Evolutionary conservation across 1,284 basidiomycete genomes (phyloP).

Genomic region (Naganishia sp.): DNA sequence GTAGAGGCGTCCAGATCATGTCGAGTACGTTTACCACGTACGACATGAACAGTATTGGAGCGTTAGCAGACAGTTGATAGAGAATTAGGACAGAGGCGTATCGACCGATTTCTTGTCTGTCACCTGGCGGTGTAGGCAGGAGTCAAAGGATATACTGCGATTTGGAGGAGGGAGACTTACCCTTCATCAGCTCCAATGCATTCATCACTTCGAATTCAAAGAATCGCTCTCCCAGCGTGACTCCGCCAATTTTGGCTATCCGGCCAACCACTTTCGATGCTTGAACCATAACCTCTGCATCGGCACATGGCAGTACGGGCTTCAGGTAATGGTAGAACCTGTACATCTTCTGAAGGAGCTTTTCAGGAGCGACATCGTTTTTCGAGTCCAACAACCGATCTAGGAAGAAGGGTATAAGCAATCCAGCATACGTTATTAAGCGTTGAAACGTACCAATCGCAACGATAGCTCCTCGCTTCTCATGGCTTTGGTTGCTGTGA

Average conservation of each 20-base stretch:
- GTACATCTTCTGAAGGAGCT: slow-evolving; percentile 49
- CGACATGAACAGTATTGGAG: slow-evolving; percentile 79
- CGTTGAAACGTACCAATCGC: slow-evolving; percentile 52
- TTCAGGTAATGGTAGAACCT: slow-evolving; percentile 52
- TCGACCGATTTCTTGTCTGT: slow-evolving; percentile 48
- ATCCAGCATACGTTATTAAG: neutral
- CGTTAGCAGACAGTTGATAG: slow-evolving; percentile 85
- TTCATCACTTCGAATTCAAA: slow-evolving; percentile 53
- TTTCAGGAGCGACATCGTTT: slow-evolving; percentile 51
- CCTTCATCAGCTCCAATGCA: slow-evolving; percentile 50
- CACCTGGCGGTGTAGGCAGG: neutral
- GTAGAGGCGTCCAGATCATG: slow-evolving; percentile 82
- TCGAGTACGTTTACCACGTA: slow-evolving; percentile 84
- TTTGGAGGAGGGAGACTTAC: slow-evolving; percentile 36
- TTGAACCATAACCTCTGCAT: slow-evolving; percentile 52
- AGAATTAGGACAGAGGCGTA: slow-evolving; percentile 65
- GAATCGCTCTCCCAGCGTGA: slow-evolving; percentile 50
- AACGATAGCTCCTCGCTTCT: slow-evolving; percentile 56
- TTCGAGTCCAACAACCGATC: slow-evolving; percentile 48
- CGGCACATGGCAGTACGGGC: slow-evolving; percentile 49
- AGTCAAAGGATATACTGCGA: neutral
- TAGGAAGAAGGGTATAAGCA: slow-evolving; percentile 22
- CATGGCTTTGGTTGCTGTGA: slow-evolving; percentile 54
- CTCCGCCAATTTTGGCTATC: slow-evolving; percentile 51
- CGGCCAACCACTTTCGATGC: slow-evolving; percentile 48